These are phyloP conservation scores for Neofusicoccum laricinum DNA, from an alignment of 2,329 filamentous ascomycete genomes.

Conservation along the genomic window DNA sequence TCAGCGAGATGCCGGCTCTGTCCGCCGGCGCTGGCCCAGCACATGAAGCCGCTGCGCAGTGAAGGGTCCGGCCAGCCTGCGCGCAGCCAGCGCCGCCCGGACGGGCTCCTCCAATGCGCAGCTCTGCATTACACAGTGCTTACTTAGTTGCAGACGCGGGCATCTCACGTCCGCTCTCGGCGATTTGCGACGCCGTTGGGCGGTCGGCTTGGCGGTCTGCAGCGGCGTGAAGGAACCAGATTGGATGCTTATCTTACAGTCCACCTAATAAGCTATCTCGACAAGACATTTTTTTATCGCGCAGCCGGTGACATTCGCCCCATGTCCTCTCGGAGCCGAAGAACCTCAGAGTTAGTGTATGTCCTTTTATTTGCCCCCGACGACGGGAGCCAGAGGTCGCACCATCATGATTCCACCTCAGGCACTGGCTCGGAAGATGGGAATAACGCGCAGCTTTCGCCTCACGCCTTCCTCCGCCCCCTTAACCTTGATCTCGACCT, in stretches of 20 bases:
- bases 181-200: background rate
- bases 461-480: slow-evolving; percentile 29
- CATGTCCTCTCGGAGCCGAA: background rate
- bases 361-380: background rate
- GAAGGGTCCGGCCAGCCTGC: background rate
- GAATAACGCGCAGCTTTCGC: background rate
- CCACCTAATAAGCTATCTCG: background rate
- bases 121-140: background rate
- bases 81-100: no score
- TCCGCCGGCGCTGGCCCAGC: background rate
- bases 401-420: slow-evolving; percentile 11
- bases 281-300: background rate
- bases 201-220: background rate
- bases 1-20: background rate
- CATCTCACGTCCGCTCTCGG: no score
- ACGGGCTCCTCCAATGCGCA: background rate
- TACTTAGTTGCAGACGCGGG: no score
- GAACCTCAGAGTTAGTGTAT: slow-evolving; percentile 2
- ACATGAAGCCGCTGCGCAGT: background rate
- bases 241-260: background rate
- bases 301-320: background rate
- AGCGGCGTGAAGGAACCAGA: background rate
- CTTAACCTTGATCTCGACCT: slow-evolving; percentile 50
- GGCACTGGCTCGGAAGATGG: background rate
- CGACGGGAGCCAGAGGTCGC: background rate